phyloP scores from a whole-genome alignment of 352 stramenopile genomes.

The Pythium angustatum region DNA sequence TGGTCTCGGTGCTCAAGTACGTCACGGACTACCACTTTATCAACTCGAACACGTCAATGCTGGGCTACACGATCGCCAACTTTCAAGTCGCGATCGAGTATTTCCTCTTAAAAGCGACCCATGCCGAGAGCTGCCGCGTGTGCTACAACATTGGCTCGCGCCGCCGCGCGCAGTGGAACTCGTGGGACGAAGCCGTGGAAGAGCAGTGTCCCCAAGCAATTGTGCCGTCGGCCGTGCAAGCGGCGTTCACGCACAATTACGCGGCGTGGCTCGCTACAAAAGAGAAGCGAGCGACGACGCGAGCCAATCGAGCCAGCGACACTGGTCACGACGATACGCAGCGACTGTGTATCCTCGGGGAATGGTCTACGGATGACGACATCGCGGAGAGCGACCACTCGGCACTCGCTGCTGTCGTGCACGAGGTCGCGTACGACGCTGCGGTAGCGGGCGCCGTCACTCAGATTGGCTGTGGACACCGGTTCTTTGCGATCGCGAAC shows the following conservation, averaged over 20 bases:
- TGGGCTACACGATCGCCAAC: conserved; percentile 80
- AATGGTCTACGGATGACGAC: conserved; percentile 38
- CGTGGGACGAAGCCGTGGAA: conserved; percentile 19
- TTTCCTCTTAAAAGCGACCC: conserved; percentile 55
- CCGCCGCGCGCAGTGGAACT: conserved; percentile 3
- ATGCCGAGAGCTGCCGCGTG: conserved; percentile 26
- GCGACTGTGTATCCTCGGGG: conserved; percentile 46
- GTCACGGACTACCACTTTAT: conserved; percentile 83
- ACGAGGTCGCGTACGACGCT: neutral
- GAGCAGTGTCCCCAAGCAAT: conserved; percentile 26
- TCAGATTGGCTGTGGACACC: conserved; percentile 46
- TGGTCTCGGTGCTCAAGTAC: conserved; percentile 65
- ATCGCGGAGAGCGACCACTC: neutral
- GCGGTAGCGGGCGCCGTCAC: conserved; percentile 14
- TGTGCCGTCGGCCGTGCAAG: conserved; percentile 16
- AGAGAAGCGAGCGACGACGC: neutral
- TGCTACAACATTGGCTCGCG: conserved; percentile 28
- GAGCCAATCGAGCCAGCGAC: neutral
- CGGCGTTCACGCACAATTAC: conserved; percentile 28
- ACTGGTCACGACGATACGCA: neutral
- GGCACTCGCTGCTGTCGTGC: neutral
- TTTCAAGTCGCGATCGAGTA: conserved; percentile 81
- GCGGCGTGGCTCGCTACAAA: conserved; percentile 5
- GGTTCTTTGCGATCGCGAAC: conserved; percentile 59
- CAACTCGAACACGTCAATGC: conserved; percentile 76